Percentiles rank a stretch among this genome's conserved stretches.
phyloP scores from a whole-genome alignment of 1,284 basidiomycete genomes.

The Exobasidium cylindrosporum region DNA sequence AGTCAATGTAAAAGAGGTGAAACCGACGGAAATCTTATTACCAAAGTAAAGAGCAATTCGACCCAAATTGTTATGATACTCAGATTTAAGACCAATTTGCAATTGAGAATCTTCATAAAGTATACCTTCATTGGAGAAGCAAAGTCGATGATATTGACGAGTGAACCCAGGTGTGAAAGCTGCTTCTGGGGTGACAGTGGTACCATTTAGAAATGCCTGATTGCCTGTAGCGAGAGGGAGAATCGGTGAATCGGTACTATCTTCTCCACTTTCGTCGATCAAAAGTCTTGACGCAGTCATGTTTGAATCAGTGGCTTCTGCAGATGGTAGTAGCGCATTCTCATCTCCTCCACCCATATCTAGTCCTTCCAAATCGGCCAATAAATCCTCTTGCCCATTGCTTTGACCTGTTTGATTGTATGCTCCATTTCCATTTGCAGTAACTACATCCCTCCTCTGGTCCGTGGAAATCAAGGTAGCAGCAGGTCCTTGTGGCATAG shows the following conservation, averaged over 20 bases:
- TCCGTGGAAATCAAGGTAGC: conserved; percentile 38
- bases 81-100: conserved; percentile 92
- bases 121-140: conserved; percentile 77
- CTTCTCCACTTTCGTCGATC: conserved; percentile 14
- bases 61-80: conserved; percentile 87
- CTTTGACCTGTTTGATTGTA: conserved; percentile 13
- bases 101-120: conserved; percentile 93
- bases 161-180: conserved; percentile 56
- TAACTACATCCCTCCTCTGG: conserved; percentile 29
- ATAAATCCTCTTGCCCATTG: conserved; percentile 62
- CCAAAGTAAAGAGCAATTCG: conserved; percentile 91
- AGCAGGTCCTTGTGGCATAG: conserved; percentile 35
- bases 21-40: conserved; percentile 83
- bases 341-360: conserved; percentile 63
- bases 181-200: conserved; percentile 20
- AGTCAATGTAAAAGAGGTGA: conserved; percentile 83
- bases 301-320: conserved; percentile 12
- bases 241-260: conserved; percentile 10
- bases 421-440: conserved; percentile 20
- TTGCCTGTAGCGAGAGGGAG: conserved; percentile 38
- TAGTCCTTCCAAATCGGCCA: conserved; percentile 76
- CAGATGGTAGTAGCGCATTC: conserved; percentile 15
- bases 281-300: conserved; percentile 17
- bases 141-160: conserved; percentile 79
- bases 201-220: neutral